phyloP scores from a whole-genome alignment of 1,284 basidiomycete species.

The Trametes polyzona region DNA sequence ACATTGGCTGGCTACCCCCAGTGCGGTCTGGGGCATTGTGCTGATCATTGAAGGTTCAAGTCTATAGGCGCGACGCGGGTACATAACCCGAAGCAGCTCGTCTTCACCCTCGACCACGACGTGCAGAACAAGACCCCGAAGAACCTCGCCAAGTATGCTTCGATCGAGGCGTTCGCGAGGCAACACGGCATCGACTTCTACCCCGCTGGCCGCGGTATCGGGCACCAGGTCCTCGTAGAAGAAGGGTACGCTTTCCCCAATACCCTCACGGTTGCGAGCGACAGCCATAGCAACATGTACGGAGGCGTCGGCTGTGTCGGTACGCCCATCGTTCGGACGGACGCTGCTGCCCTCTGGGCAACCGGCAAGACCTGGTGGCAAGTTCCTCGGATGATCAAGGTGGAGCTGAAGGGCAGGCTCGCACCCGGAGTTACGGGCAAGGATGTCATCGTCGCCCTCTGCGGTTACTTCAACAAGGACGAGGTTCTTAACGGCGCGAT shows the following conservation, averaged over 20 bases:
- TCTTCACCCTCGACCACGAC: conserved; percentile 98
- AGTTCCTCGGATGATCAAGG: conserved; percentile 95
- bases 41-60: conserved; percentile 70
- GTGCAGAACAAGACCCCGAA: conserved; percentile 97
- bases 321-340: conserved; percentile 94
- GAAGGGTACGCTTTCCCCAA: conserved; percentile 96
- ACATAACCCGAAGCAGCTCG: conserved; percentile 82
- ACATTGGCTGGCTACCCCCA: too few species aligned
- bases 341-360: conserved; percentile 96
- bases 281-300: conserved; percentile 99
- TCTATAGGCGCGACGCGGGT: conserved; percentile 93
- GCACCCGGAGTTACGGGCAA: conserved; percentile 95
- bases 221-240: conserved; percentile 94
- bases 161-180: conserved; percentile 92
- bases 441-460: conserved; percentile 97
- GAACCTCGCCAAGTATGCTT: conserved; percentile 92
- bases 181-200: conserved; percentile 92
- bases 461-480: conserved; percentile 96
- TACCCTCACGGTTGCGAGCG: conserved; percentile 92
- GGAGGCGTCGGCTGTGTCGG: conserved; percentile 97
- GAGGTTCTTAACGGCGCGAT: conserved; percentile 98
- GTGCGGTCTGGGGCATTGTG: too few species aligned
- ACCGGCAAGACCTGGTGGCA: conserved; percentile 99
- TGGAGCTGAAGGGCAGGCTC: conserved; percentile 86
- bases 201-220: conserved; percentile 97